Base-by-base conservation (phyloP, 2,329 filamentous ascomycete genomes). In the Penicillium sp. region DNA sequence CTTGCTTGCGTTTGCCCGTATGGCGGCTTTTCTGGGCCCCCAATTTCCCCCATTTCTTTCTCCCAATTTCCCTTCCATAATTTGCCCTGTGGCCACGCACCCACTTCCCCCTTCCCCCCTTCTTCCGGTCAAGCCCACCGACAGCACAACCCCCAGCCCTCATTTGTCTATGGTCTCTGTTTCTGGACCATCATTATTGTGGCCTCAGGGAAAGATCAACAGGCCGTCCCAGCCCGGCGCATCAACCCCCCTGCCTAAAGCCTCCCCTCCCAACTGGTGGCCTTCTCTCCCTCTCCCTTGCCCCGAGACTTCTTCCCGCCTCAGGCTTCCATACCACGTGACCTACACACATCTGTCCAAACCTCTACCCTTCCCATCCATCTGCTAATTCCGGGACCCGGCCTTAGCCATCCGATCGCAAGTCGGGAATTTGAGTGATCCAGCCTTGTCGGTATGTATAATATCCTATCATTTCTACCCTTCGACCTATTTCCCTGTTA, bases 361-460 rank as follows among this genome's bases (percentile, higher is more conserved):
- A 72, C 71, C 66, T 69, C 72, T 70, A 65, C 70, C 71, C 71
- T 63, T 62, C 54, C 41, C 54, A 61, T 59, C 59, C 60, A 63
- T 60, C 64, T 62, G 60, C 65, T 64, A 66, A 73, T 75, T 73
- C 71, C 72, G 73, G 74, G 69, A 71, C 68, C 61, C 71, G 71
- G 72, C 68, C 65, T 71, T 69, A 71, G 71, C 70, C 68, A 67
- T 72, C 69, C 72, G 71, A 68, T 73, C 70, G 71, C 69, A 70
- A 75, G 68, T 74, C 72, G 72, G 72, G 70, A 73, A 71, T 70
- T 67, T 71, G 67, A 75, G 67, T 74, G 64, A 69, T 71, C 71
- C 73, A 76, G 67, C 73, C 73, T 76, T 73, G 73, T 77, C 74
- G 73, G 75, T 77, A 77, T 73, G 75, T 77, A 71, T 57, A 57